Evolutionary conservation across 495 filamentous ascomycete species (phyloP).

Genomic region (Amniculicola lignicola): DNA sequence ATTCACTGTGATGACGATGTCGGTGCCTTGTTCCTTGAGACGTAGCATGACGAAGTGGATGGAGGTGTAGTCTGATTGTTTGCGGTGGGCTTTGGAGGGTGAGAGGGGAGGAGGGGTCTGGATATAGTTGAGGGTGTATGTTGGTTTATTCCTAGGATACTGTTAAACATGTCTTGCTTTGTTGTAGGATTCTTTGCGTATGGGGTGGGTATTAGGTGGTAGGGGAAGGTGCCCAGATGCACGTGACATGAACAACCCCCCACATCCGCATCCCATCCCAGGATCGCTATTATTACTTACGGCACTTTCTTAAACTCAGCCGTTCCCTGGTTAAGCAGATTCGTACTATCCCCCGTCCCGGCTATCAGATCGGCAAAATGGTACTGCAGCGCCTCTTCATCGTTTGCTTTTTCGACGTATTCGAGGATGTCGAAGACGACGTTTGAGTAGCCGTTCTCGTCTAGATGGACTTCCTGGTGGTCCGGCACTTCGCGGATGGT

Average conservation of each 20-base stretch:
- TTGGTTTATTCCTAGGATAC: constrained; percentile 8
- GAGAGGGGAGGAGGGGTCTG: constrained; percentile 13
- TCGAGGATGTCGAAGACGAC: constrained; percentile 88
- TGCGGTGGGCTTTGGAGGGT: constrained; percentile 34
- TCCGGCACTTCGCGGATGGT: constrained; percentile 91
- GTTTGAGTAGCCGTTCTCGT: constrained; percentile 68
- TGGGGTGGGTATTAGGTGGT: too few species aligned
- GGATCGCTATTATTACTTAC: constrained; percentile 23
- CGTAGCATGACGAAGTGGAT: constrained; percentile 69
- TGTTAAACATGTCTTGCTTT: background rate
- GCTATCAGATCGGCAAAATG: constrained; percentile 75
- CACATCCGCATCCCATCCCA: background rate
- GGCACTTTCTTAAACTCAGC: constrained; percentile 38
- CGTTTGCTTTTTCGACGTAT: constrained; percentile 57
- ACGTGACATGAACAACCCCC: background rate
- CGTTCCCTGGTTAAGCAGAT: constrained; percentile 49
- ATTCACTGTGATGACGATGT: constrained; percentile 87
- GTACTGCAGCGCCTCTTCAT: constrained; percentile 65
- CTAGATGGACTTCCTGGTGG: constrained; percentile 92
- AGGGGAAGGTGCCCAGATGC: too few species aligned
- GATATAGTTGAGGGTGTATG: constrained; percentile 10
- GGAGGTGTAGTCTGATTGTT: constrained; percentile 50
- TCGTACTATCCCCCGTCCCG: constrained; percentile 40
- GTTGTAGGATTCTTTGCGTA: background rate
- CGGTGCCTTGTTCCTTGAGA: constrained; percentile 69